Evolutionary conservation across 2,329 filamentous ascomycete genomes (phyloP).

Genomic region (Hypoxylon rubiginosum): DNA sequence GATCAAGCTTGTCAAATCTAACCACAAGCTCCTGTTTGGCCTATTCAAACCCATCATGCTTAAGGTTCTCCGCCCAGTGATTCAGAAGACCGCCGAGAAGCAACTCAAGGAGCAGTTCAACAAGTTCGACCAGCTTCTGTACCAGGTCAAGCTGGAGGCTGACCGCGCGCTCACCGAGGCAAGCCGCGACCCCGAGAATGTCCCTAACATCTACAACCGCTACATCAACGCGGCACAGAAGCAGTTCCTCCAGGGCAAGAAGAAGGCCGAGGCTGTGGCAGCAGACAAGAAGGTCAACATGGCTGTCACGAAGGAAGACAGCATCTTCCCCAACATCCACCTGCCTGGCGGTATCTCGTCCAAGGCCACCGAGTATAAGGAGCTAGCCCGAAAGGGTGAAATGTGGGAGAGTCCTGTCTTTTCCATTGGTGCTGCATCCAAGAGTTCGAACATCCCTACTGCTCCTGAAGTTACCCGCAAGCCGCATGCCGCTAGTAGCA

Average conservation of each 20-base stretch:
- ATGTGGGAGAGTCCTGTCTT: conserved; percentile 97
- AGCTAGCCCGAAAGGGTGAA: conserved; percentile 88
- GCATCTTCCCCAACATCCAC: conserved; percentile 87
- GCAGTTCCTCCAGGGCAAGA: conserved; percentile 79
- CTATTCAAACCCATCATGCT: conserved; percentile 90
- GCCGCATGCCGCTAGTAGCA: conserved; percentile 50
- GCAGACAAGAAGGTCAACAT: conserved; percentile 84
- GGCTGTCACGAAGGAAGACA: conserved; percentile 88
- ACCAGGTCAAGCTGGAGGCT: conserved; percentile 85
- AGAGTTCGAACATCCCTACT: conserved; percentile 79
- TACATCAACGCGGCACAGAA: conserved; percentile 83
- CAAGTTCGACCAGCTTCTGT: conserved; percentile 79
- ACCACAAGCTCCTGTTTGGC: conserved; percentile 90
- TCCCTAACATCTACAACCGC: conserved; percentile 86
- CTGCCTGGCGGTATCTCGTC: conserved; percentile 89
- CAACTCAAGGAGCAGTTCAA: conserved; percentile 86
- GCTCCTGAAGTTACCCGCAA: conserved; percentile 66
- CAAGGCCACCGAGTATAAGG: conserved; percentile 94
- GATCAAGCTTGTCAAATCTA: conserved; percentile 94
- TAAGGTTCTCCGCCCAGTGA: conserved; percentile 83
- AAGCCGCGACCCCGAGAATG: conserved; percentile 77
- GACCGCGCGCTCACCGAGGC: conserved; percentile 77
- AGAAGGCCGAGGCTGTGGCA: conserved; percentile 75
- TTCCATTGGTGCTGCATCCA: conserved; percentile 81
- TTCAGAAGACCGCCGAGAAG: conserved; percentile 91